Conservation (phyloP, 768 basidiomycete genomes). For the Pleurotus citrinopileatus region DNA sequence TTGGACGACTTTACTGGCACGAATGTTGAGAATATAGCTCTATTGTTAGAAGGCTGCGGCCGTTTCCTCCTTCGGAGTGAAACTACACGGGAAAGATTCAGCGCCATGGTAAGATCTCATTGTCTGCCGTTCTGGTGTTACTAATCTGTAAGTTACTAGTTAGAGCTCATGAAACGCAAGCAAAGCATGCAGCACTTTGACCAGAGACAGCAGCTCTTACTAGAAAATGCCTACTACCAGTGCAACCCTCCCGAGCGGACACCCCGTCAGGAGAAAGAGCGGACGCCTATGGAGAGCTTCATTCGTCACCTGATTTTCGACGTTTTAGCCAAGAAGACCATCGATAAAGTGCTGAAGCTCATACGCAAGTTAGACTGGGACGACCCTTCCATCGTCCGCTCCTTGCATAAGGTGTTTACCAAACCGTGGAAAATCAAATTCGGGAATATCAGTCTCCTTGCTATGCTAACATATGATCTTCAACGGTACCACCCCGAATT, state of each 20-base stretch:
- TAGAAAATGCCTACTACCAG: constrained; percentile 99
- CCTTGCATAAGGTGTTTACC: constrained; percentile 88
- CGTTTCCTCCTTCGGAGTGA: constrained; percentile 87
- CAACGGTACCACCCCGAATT: constrained; percentile 93
- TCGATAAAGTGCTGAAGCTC: constrained; percentile 94
- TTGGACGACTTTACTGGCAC: constrained; percentile 91
- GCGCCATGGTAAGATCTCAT: constrained; percentile 69
- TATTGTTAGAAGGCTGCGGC: constrained; percentile 91
- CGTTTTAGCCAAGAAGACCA: constrained; percentile 87
- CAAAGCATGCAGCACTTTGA: constrained; percentile 93
- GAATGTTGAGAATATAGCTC: constrained; percentile 91
- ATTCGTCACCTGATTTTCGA: constrained; percentile 95
- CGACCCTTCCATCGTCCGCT: constrained; percentile 55
- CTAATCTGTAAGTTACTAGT: constrained; percentile 41
- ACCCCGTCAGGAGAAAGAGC: constrained; percentile 81
- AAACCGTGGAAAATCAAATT: constrained; percentile 99
- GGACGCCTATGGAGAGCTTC: constrained; percentile 87
- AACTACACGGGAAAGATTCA: constrained; percentile 82
- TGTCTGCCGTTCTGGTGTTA: too few relatives aligned
- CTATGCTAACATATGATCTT: constrained; percentile 93
- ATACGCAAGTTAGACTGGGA: constrained; percentile 96
- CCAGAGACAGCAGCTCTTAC: constrained; percentile 79
- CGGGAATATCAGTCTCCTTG: constrained; percentile 82
- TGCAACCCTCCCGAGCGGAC: constrained; percentile 96
- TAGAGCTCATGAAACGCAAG: constrained; percentile 94